Percentiles rank a stretch among this genome's conserved stretches.
Conservation (phyloP, 495 filamentous ascomycete species). For the Aspergillus egyptiacus region DNA sequence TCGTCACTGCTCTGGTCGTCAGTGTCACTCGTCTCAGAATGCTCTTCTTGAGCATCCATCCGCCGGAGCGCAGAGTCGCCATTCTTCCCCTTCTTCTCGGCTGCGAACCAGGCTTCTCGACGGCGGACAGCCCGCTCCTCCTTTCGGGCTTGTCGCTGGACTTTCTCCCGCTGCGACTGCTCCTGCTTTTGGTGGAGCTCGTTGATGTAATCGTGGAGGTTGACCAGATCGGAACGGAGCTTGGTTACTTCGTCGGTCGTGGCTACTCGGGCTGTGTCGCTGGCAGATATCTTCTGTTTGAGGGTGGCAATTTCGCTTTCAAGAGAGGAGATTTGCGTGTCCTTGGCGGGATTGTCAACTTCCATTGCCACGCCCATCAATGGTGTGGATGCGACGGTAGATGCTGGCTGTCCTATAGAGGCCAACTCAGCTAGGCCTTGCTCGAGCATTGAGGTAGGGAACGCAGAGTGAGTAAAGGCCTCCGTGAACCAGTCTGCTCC, state of each 20-base stretch:
- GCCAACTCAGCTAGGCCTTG: conserved; percentile 51
- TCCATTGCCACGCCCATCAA: conserved; percentile 12
- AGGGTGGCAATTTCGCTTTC: conserved; percentile 34
- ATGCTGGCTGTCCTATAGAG: conserved; percentile 24
- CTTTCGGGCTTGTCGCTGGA: conserved; percentile 36
- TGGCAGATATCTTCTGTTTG: conserved; percentile 36
- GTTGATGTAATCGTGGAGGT: conserved; percentile 39
- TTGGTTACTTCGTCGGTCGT: conserved; percentile 35
- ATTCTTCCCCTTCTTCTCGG: conserved; percentile 42
- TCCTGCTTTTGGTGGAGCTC: conserved; percentile 39
- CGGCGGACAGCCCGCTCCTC: conserved; percentile 35
- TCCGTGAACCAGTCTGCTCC: conserved; percentile 35
- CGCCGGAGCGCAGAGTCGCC: conserved; percentile 35
- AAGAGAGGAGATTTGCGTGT: conserved; percentile 30
- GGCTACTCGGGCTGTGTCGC: conserved; percentile 34
- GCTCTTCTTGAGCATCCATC: conserved; percentile 36
- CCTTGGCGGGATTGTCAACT: conserved; percentile 21
- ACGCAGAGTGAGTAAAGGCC: conserved; percentile 47
- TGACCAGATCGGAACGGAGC: conserved; percentile 33
- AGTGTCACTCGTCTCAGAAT: conserved; percentile 30
- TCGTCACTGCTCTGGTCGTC: conserved; percentile 37
- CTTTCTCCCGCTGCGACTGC: conserved; percentile 29
- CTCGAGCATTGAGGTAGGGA: conserved; percentile 49
- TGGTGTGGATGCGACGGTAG: conserved; percentile 12
- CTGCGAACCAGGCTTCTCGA: conserved; percentile 43